Conservation (phyloP, 2,329 filamentous ascomycete species). For the Epichloe bromicola region DNA sequence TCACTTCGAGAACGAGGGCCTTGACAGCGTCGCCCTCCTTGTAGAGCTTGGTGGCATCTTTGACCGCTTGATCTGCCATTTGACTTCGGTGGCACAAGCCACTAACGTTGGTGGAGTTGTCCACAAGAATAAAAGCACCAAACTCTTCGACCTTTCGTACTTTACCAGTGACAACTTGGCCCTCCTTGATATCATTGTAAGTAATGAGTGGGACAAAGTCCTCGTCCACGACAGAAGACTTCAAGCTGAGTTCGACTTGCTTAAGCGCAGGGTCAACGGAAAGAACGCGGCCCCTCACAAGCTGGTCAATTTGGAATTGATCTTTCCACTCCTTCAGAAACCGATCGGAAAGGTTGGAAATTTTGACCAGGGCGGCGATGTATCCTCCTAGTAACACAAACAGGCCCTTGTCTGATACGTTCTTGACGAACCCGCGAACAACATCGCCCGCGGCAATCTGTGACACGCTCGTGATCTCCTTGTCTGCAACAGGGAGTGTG, state of each 20-base stretch:
- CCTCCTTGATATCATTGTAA: slow-evolving; percentile 63
- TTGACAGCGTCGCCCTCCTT: slow-evolving; percentile 88
- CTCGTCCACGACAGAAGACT: slow-evolving; percentile 69
- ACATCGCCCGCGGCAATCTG: slow-evolving; percentile 67
- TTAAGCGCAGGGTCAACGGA: slow-evolving; percentile 53
- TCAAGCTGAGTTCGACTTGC: slow-evolving; percentile 76
- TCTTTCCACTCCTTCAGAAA: slow-evolving; percentile 96
- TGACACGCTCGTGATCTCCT: slow-evolving; percentile 57
- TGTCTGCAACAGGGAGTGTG: slow-evolving; percentile 65
- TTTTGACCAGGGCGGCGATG: slow-evolving; percentile 69
- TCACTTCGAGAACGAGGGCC: slow-evolving; percentile 71
- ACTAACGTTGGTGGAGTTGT: slow-evolving; percentile 77
- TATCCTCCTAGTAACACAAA: slow-evolving; percentile 75
- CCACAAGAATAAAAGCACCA: slow-evolving; percentile 84
- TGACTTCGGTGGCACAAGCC: slow-evolving; percentile 87
- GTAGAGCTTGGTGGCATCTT: slow-evolving; percentile 82
- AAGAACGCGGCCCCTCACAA: slow-evolving; percentile 78
- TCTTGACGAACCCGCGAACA: slow-evolving; percentile 83
- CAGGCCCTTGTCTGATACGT: slow-evolving; percentile 76
- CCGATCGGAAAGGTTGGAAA: slow-evolving; percentile 78
- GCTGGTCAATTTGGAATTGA: slow-evolving; percentile 72
- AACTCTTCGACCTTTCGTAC: slow-evolving; percentile 91
- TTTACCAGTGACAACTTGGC: slow-evolving; percentile 77
- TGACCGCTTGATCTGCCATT: slow-evolving; percentile 72
- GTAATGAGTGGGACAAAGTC: slow-evolving; percentile 62